Base-by-base conservation (phyloP, 1,284 basidiomycete species). In the Laetiporus sulphureus region DNA sequence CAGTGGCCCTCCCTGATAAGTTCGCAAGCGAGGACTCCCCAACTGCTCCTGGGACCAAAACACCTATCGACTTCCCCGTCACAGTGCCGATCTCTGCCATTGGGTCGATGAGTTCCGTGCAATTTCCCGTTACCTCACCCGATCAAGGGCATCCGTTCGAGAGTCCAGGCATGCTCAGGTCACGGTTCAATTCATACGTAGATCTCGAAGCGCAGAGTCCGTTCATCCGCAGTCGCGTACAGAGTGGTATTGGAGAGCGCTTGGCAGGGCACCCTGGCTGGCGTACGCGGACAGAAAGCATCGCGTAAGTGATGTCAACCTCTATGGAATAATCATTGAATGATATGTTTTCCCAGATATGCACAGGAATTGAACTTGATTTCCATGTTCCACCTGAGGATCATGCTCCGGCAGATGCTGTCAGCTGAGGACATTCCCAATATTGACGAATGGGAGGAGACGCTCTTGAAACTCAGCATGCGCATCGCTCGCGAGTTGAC, bases 331-430 rank as follows among this genome's bases (percentile, higher is more conserved):
- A 41, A 22, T 41, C 18, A 41, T 27, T 32, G 40, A 52, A 33
- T 27, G 46, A 24, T 46, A 7, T 11, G n/a, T n/a, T 18, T 8
- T 18, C 39, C 36, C 49, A 88, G 83, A 31, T 88, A 86, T 54
- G 83, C 82, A 4, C 77, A 89, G 56, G 83, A 91, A 55, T 73
- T 94, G 19, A 90, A 91, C 52, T 68, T 83, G 3, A 80, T 83
- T 11, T 93, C 91, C 11, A 86, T 93, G 77, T 75, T 77, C 50
- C 90, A 95, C 63, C 76, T 95, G 42, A 83, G 88, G 41, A 73
- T 82, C 42, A 92, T 97, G 85, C 69, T 98, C 13, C 75, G 82
- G 7, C 94, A 98, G 65, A 75, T 90, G 86, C 73, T 90, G n/a
- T 77, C 75, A 2, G 76, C 70, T 21, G 86, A 88, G 54, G 64